Base-by-base conservation (phyloP, 1,284 basidiomycete species). In the Sanguinoderma infundibulare region DNA sequence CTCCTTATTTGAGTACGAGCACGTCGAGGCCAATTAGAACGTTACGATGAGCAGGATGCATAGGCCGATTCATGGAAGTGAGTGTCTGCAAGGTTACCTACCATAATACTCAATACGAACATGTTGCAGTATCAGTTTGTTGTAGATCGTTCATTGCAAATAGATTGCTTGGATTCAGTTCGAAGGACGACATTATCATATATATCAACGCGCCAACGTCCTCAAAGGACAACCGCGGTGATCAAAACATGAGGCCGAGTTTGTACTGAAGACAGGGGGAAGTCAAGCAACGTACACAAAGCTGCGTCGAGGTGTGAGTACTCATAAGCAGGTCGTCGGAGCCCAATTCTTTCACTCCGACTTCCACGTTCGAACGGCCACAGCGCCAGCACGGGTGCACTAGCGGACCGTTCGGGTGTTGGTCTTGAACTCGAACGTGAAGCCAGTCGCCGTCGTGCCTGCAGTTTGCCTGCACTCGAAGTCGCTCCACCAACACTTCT, bases 1-100 rank as follows among this genome's bases (percentile, higher is more conserved):
- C n/a, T n/a, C n/a, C n/a, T n/a, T n/a, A n/a, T n/a, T n/a, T n/a
- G n/a, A n/a, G n/a, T n/a, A n/a, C n/a, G n/a, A n/a, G n/a, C n/a
- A n/a, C 17, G 65, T 60, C n/a, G 65, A 58, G 40, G 35, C 36
- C 9, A 20, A 35, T 26, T 51, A 20, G 24, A 22, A 32, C 17
- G 14, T n/a, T 15, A 28, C 6, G 14, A 46, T 20, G 9, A 10
- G 32, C 34, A 3, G 20, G 32, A n/a, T 8, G 28, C 14, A 32
- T 32, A n/a, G n/a, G 26, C 9, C 28, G 26, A 28, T 30, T 32
- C 17, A 17, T 20, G 10, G 28, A 47, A 3, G 46, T 49, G 17
- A 32, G 46, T 32, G 17, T 15, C n/a, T n/a, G n/a, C 42, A 3
- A 30, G n/a, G 28, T 20, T 15, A 32, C 17, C 3, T n/a, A n/a